Percentiles rank a stretch among this genome's conserved stretches.
Evolutionary conservation across 306 rosid genomes (phyloP).

Genomic region (Senna tora): DNA sequence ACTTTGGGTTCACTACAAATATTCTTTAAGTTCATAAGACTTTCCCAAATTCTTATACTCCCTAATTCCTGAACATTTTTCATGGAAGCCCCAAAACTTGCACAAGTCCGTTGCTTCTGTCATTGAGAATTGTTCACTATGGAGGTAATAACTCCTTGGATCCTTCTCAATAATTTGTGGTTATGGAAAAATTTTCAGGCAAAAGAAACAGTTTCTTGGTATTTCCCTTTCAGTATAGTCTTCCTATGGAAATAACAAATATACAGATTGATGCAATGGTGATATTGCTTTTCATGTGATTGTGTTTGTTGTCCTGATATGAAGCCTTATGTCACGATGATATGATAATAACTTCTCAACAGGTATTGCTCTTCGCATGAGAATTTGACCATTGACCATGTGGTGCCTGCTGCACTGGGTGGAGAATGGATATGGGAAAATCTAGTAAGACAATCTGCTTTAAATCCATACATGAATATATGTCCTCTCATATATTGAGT

Average conservation of each 20-base stretch:
- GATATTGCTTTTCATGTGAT: background rate
- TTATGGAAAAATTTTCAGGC: constrained; percentile 1
- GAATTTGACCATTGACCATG: constrained; percentile 76
- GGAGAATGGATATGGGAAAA: constrained; percentile 83
- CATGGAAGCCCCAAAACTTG: background rate
- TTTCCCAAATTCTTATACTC: background rate
- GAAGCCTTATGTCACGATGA: background rate
- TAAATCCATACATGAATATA: background rate
- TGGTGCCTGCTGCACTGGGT: constrained; percentile 58
- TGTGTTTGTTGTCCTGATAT: background rate
- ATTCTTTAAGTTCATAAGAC: background rate
- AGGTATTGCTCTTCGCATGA: constrained; percentile 69
- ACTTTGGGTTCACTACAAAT: background rate
- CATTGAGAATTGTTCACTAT: background rate
- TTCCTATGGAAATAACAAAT: background rate
- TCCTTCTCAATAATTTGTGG: constrained; percentile 7
- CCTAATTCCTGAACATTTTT: background rate
- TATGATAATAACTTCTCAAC: constrained; percentile 26
- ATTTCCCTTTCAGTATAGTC: constrained; percentile 7
- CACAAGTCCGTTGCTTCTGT: background rate
- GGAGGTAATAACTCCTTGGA: background rate
- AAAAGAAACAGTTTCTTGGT: background rate
- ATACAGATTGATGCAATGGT: background rate
- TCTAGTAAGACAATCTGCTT: constrained; percentile 47
- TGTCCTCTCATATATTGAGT: background rate